Conservation (phyloP, 441 rosid species). For the Adansonia gregorii region DNA sequence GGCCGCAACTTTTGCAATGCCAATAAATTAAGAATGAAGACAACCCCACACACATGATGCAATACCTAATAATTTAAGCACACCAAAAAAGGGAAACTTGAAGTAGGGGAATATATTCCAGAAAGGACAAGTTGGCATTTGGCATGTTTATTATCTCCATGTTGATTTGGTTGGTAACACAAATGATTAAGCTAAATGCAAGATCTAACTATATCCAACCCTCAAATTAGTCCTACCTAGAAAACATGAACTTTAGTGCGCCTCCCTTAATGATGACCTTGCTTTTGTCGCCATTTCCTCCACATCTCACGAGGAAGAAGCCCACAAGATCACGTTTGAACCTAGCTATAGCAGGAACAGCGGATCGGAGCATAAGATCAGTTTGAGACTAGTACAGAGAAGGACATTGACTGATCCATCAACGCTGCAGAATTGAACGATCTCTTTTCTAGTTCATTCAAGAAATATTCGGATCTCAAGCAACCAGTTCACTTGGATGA, state of each 20-base stretch:
- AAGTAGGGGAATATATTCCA: background rate
- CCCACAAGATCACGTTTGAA: background rate
- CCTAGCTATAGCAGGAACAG: background rate
- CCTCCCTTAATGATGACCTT: background rate
- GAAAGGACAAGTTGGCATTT: background rate
- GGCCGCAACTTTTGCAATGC: background rate
- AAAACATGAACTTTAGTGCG: background rate
- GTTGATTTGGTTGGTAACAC: conserved; percentile 10
- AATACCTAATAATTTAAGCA: too few species aligned
- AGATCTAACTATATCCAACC: background rate
- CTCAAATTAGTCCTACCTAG: background rate
- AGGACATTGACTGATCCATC: background rate
- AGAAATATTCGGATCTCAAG: conserved; percentile 65
- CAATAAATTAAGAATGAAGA: background rate
- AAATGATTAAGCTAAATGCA: background rate
- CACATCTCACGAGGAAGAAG: background rate
- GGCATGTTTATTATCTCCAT: background rate
- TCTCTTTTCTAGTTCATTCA: conserved; percentile 78
- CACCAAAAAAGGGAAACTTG: too few species aligned
- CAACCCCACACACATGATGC: background rate
- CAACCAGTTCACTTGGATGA: conserved; percentile 67
- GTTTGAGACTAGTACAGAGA: background rate
- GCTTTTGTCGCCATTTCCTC: background rate
- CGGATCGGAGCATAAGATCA: background rate
- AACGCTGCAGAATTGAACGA: conserved; percentile 72